Evolutionary conservation across 2,329 filamentous ascomycete genomes (phyloP), one percentile per base, ranked within the genome.

Genomic region (Cordyceps javanica): DNA sequence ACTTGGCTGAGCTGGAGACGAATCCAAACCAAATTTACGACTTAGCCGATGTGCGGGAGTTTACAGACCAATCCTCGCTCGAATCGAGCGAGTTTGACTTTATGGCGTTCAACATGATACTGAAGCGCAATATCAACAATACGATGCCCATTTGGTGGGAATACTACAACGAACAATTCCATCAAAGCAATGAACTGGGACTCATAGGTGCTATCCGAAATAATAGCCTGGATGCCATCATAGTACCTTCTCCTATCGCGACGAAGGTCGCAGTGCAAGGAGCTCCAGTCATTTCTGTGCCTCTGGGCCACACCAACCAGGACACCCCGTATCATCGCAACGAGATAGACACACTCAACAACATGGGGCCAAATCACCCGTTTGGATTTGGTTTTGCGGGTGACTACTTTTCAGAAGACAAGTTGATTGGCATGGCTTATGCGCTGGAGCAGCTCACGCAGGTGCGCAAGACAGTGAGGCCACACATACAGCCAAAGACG

Each of bases 371-470:
- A 0, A 80, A 81, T 19, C 68, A 83, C 25, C 77, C 77, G 23
- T 84, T 88, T 66, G 87, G 87, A 0, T 70, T 90, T 11, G 77
- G 76, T 8, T 89, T 89, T 63, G 71, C 88, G 46, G 87, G 85
- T 0, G 69, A 70, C 3, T 77, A 76, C 50, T 90, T 82, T 73
- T 80, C 76, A 36, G 87, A 90, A 68, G 80, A 79, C 63, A 75
- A 70, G 30, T 65, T 90, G 62, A 81, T 90, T 58, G 82, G 81
- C 0, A 78, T 85, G 65, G 87, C 85, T 7, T 89, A 86, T 73
- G 85, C 83, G 4, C 88, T 83, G 69, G 87, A 90, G 73, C 82
- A 87, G 72, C 72, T 75, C 61, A 86, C 70, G 0, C 57, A 60
- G 38, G 64, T 67, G 2, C 60, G 72, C 8, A 57, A 63, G 11